Conservation (phyloP, 2,329 filamentous ascomycete species). For the Dactylellina cionopaga region DNA sequence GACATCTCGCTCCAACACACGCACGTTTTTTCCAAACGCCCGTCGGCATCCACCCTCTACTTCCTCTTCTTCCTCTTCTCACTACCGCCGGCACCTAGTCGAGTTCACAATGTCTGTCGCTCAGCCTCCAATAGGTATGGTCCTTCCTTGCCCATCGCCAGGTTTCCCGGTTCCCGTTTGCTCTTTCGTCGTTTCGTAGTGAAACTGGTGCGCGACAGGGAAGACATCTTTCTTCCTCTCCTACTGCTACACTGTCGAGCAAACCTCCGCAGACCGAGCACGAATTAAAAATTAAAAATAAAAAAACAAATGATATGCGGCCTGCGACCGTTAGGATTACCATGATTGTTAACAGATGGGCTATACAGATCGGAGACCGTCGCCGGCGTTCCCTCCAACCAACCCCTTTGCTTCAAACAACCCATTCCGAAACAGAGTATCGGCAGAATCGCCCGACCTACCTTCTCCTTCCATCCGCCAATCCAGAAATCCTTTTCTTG, state of each 20-base stretch:
- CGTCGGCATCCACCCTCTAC: neutral
- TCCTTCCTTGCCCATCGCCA: neutral
- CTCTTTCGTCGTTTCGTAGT: constrained; percentile 22
- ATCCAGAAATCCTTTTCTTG: constrained; percentile 58
- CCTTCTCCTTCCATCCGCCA: constrained; percentile 55
- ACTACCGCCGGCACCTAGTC: constrained; percentile 9
- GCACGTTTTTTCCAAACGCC: constrained; percentile 8
- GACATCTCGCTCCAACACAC: constrained; percentile 28
- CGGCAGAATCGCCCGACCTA: constrained; percentile 54
- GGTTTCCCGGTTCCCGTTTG: neutral
- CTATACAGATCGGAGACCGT: constrained; percentile 56
- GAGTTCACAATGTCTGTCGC: constrained; percentile 41
- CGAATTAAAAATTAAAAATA: too few relatives aligned
- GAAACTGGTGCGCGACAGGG: constrained; percentile 14
- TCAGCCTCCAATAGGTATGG: constrained; percentile 51
- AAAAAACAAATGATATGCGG: neutral
- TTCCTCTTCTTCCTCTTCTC: neutral
- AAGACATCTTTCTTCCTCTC: neutral
- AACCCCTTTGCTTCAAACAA: constrained; percentile 57
- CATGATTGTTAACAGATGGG: constrained; percentile 19
- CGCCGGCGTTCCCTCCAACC: constrained; percentile 54
- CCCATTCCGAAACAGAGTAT: constrained; percentile 57
- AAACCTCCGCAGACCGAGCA: constrained; percentile 35
- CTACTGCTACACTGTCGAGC: constrained; percentile 1
- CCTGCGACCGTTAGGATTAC: constrained; percentile 40